Evolutionary conservation across 2,329 filamentous ascomycete species (phyloP).

Genomic region (Paracamarosporium sp.): DNA sequence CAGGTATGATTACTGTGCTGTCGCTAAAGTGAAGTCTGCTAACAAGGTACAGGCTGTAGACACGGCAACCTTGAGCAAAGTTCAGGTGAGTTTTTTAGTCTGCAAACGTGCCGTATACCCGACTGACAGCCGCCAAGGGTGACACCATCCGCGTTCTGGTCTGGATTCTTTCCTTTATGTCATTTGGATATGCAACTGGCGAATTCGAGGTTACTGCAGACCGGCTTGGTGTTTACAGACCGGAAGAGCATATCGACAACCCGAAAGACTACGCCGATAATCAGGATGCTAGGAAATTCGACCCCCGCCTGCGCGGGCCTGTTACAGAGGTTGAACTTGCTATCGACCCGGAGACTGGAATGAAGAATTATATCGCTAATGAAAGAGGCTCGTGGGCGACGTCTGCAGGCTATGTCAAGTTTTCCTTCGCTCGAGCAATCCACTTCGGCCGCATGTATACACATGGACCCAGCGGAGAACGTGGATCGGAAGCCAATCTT

Average conservation of each 20-base stretch:
- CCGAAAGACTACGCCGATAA: conserved; percentile 63
- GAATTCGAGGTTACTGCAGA: conserved; percentile 64
- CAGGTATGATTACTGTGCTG: conserved; percentile 52
- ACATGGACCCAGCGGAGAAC: conserved; percentile 48
- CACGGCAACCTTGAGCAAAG: conserved; percentile 60
- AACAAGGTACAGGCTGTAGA: conserved; percentile 56
- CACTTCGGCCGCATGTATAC: conserved; percentile 58
- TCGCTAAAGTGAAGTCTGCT: conserved; percentile 48
- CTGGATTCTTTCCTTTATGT: conserved; percentile 63
- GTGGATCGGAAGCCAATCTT: conserved; percentile 53
- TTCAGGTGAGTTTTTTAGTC: conserved; percentile 44
- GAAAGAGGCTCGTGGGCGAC: conserved; percentile 88
- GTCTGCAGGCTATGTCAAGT: conserved; percentile 77
- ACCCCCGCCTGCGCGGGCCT: conserved; percentile 80
- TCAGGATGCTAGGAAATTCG: conserved; percentile 81
- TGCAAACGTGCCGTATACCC: conserved; percentile 19
- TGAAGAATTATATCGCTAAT: conserved; percentile 99
- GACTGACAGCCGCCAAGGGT: conserved; percentile 43
- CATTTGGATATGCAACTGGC: conserved; percentile 62
- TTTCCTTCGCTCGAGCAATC: conserved; percentile 57
- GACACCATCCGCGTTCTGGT: conserved; percentile 62
- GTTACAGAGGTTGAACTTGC: conserved; percentile 60
- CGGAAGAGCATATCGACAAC: conserved; percentile 63
- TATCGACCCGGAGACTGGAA: conserved; percentile 63
- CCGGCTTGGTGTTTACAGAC: conserved; percentile 55